These are phyloP conservation scores for Fusarium bulbicola DNA, from an alignment of 2,329 filamentous ascomycete species.

Conservation along the genomic window DNA sequence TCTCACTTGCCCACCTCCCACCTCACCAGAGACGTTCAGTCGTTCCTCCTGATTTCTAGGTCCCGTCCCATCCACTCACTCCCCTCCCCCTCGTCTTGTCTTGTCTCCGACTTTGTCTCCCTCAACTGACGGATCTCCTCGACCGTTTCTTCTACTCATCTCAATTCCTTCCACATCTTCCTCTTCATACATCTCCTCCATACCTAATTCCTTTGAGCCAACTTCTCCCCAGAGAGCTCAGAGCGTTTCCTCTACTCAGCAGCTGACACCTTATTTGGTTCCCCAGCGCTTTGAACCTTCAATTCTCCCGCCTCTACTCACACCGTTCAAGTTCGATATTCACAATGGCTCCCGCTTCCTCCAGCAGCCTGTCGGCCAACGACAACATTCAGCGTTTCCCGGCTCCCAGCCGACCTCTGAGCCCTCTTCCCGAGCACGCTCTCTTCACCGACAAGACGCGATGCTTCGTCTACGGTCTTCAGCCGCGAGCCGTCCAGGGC, in stretches of 20 bases:
- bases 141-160: constrained; percentile 38
- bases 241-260: constrained; percentile 34
- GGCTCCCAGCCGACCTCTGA: constrained; percentile 90
- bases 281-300: constrained; percentile 30
- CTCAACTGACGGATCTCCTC: constrained; percentile 40
- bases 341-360: constrained; percentile 65
- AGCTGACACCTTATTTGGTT: constrained; percentile 39
- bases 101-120: constrained; percentile 28
- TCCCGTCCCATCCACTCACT: constrained; percentile 20
- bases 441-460: constrained; percentile 99
- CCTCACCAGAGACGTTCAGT: constrained; percentile 30
- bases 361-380: constrained; percentile 78
- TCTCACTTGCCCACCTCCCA: constrained; percentile 42
- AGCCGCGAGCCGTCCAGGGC: constrained; percentile 90
- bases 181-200: constrained; percentile 36
- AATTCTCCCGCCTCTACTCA: constrained; percentile 25
- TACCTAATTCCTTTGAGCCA: constrained; percentile 44
- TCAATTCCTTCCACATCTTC: constrained; percentile 24
- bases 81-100: constrained; percentile 25
- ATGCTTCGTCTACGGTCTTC: constrained; percentile 99
- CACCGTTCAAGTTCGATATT: constrained; percentile 39
- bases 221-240: constrained; percentile 38
- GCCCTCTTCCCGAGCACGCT: constrained; percentile 85
- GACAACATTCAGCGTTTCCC: constrained; percentile 98
- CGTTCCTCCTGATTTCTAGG: constrained; percentile 44